A percentile compares a stretch with the other conserved stretches of the same genome.
phyloP scores from a whole-genome alignment of 1,284 basidiomycete genomes.

The Marasmius oreades region DNA sequence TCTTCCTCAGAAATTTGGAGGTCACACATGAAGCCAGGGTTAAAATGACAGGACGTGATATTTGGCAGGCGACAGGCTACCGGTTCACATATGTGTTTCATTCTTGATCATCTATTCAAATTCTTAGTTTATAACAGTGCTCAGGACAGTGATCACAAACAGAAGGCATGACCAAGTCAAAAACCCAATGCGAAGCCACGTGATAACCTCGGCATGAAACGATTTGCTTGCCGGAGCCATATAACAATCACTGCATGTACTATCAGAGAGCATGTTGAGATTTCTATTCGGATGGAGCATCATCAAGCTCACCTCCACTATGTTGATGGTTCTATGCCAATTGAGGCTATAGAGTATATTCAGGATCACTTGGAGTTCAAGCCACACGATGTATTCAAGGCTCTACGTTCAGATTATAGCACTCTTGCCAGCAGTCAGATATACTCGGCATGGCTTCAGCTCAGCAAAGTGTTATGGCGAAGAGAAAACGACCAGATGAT shows the following conservation, averaged over 20 bases:
- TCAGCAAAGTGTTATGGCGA: conserved; percentile 27
- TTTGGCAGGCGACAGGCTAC: neutral
- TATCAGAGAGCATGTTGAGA: neutral
- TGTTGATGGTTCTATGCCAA: conserved; percentile 7
- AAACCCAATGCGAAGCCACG: neutral
- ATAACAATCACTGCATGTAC: neutral
- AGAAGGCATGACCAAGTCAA: neutral
- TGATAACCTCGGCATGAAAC: conserved; percentile 14
- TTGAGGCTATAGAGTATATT: neutral
- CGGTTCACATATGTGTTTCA: neutral
- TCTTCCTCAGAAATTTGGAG: neutral
- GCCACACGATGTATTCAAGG: neutral
- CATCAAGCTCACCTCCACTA: conserved; percentile 4
- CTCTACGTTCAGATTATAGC: neutral
- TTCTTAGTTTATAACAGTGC: conserved; percentile 1
- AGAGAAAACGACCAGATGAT: conserved; percentile 21
- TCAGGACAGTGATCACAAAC: conserved; percentile 1
- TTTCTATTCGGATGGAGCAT: conserved; percentile 3
- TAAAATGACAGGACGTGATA: neutral
- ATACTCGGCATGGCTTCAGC: conserved; percentile 20
- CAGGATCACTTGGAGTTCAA: neutral
- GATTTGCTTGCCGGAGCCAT: conserved; percentile 8
- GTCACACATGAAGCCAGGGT: neutral
- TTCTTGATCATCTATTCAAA: neutral
- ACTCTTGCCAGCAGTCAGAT: conserved; percentile 5